Evolutionary conservation across 1,284 basidiomycete species (phyloP).

Genomic region (Puccinia polysora): DNA sequence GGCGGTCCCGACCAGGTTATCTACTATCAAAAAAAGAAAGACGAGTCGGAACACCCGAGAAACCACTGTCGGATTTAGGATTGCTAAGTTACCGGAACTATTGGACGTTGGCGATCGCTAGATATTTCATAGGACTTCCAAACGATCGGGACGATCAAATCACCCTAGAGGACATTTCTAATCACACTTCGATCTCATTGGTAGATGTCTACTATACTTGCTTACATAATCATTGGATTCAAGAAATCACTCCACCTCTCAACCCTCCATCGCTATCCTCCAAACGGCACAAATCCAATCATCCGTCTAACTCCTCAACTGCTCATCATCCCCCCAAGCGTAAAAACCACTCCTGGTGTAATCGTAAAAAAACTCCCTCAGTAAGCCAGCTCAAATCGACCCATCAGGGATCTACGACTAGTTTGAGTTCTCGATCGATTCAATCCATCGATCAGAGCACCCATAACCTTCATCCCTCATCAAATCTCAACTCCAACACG

Average conservation of each 20-base stretch:
- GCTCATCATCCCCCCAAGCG: background rate
- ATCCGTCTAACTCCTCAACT: background rate
- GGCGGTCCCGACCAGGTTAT: constrained; percentile 70
- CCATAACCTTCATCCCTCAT: too few relatives aligned
- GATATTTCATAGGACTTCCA: constrained; percentile 59
- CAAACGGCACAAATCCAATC: background rate
- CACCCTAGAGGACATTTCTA: constrained; percentile 40
- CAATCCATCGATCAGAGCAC: too few relatives aligned
- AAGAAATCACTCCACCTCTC: background rate
- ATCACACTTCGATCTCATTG: constrained; percentile 26
- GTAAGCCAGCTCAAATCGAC: too few relatives aligned
- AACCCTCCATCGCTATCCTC: background rate
- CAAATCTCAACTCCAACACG: background rate
- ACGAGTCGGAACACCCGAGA: constrained; percentile 80
- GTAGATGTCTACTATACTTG: constrained; percentile 38
- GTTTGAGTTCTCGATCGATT: too few relatives aligned
- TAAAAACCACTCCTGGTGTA: background rate
- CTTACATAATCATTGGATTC: constrained; percentile 35
- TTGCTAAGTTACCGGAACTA: constrained; percentile 89
- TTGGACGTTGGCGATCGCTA: constrained; percentile 87
- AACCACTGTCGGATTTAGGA: constrained; percentile 82
- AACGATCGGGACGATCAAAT: constrained; percentile 8
- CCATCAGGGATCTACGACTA: too few relatives aligned
- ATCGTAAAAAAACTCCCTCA: too few relatives aligned
- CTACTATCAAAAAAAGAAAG: constrained; percentile 91